A percentile compares a stretch with the other conserved stretches of the same genome.
phyloP scores from a whole-genome alignment of 805 yeast genomes.

The Candida ipomoeae region DNA sequence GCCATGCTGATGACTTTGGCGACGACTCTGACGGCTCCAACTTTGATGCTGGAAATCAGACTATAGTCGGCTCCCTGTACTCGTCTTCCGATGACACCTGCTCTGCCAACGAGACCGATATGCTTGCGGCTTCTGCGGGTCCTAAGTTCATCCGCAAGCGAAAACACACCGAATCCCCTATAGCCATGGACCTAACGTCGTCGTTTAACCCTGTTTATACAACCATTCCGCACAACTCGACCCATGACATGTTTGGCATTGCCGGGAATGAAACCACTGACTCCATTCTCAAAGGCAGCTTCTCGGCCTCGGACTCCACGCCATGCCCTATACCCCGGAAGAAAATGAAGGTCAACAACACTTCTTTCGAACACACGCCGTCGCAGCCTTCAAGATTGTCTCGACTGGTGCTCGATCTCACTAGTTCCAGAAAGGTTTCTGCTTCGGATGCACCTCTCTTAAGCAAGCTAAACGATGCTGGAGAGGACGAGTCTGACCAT shows the following conservation, averaged over 20 bases:
- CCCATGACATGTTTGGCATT: slow-evolving; percentile 18
- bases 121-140: slow-evolving; percentile 7
- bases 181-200: slow-evolving; percentile 26
- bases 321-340: slow-evolving; percentile 44
- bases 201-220: slow-evolving; percentile 4
- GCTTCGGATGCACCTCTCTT: slow-evolving; percentile 19
- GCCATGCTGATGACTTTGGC: background rate
- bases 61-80: slow-evolving; percentile 20
- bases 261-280: slow-evolving; percentile 14
- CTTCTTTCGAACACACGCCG: slow-evolving; percentile 18
- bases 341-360: slow-evolving; percentile 25
- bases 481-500: slow-evolving; percentile 4
- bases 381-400: slow-evolving; percentile 19
- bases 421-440: slow-evolving; percentile 27
- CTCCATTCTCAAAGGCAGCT: slow-evolving; percentile 22
- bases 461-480: slow-evolving; percentile 13
- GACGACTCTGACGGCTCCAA: slow-evolving; percentile 8
- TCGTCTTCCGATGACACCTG: slow-evolving; percentile 6
- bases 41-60: slow-evolving; percentile 24
- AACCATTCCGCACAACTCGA: slow-evolving; percentile 10
- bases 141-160: slow-evolving; percentile 28
- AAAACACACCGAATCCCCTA: slow-evolving; percentile 23
- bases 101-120: slow-evolving; percentile 8
- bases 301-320: slow-evolving; percentile 38
- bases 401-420: slow-evolving; percentile 26